Evolutionary conservation across 2,329 filamentous ascomycete species (phyloP), one percentile per base, ranked within the genome.

Genomic region (Fusarium cyanostomum): DNA sequence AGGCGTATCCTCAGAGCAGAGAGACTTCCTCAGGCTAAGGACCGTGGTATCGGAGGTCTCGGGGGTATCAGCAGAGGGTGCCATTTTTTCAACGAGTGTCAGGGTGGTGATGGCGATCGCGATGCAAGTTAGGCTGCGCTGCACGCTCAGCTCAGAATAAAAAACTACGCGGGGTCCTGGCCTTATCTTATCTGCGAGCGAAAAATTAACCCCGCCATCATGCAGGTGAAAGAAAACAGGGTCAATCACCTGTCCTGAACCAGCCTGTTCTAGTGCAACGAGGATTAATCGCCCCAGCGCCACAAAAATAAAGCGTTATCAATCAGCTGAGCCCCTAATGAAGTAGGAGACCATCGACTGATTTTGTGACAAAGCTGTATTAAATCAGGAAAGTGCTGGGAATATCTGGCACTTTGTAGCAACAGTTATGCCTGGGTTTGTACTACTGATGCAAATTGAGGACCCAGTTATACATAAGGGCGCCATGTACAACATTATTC

Each of bases 1-100:
- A 41, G 94, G 88, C 62, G 91, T 90, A 12, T 85, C 80, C 80
- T 98, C 95, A 44, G 91, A 90, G 71, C 85, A 89, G 59, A 99
- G 87, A 58, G 89, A 91, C 72, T 90, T 85, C 73, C 92, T 89
- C 49, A 96, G 84, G 56, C 83, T 80, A 54, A 81, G 72, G 68
- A 92, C 84, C 41, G 86, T 88, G 10, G 79, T 48, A 30, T 66
- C 72, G 41, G 56, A 43, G 28, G 50, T 48, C 18, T 64, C 59
- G 45, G 66, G 53, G 16, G 43, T 50, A 48, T 72, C 70, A 53
- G 66, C 66, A 38, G 68, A 66, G 31, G 69, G 62, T 26, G 72
- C 59, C 72, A 74, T 74, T 70, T 60, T 71, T 34, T 35, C 49
- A 62, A 63, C 38, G 51, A 50, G 31, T 50, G 55, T 64, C 21